These are phyloP conservation scores for Auriscalpium vulgare DNA, from an alignment of 768 basidiomycete genomes.

Conservation along the genomic window DNA sequence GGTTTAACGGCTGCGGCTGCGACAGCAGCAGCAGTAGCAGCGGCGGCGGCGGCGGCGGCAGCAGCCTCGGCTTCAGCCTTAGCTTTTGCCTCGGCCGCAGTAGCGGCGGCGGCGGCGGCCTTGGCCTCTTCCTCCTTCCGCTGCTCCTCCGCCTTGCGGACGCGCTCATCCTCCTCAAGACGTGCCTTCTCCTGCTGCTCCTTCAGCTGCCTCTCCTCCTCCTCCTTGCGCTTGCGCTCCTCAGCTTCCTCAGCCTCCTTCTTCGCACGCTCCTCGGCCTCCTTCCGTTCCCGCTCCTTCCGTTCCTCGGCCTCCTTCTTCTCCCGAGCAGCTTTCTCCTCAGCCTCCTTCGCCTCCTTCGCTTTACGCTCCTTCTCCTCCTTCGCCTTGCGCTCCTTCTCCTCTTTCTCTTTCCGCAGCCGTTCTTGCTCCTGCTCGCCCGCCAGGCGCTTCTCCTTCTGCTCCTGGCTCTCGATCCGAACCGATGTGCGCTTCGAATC, in stretches of 20 bases:
- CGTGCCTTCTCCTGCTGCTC: slow-evolving; percentile 28
- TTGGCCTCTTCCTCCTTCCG: slow-evolving; percentile 12
- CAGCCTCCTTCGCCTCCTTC: slow-evolving; percentile 31
- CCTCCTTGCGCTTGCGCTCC: slow-evolving; percentile 24
- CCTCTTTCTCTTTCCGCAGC: slow-evolving; percentile 32
- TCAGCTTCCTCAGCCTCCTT: slow-evolving; percentile 26
- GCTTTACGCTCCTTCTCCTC: slow-evolving; percentile 30
- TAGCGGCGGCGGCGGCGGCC: slow-evolving; percentile 18
- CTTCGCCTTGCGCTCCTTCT: slow-evolving; percentile 28
- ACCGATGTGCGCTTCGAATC: slow-evolving; percentile 27
- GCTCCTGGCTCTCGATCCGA: slow-evolving; percentile 58
- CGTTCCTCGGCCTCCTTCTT: slow-evolving; percentile 35
- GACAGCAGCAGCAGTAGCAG: slow-evolving; percentile 32
- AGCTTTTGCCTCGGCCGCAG: slow-evolving; percentile 25
- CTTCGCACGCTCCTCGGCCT: slow-evolving; percentile 29
- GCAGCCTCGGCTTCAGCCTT: slow-evolving; percentile 31
- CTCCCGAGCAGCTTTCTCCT: slow-evolving; percentile 36
- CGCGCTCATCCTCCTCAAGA: slow-evolving; percentile 30
- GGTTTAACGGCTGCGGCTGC: slow-evolving; percentile 15
- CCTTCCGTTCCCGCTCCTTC: slow-evolving; percentile 24
- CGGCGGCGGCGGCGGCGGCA: slow-evolving; percentile 24
- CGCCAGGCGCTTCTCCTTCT: slow-evolving; percentile 40
- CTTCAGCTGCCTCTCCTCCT: slow-evolving; percentile 37
- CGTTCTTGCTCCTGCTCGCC: slow-evolving; percentile 42
- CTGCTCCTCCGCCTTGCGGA: slow-evolving; percentile 20